A percentile compares a stretch with the other conserved stretches of the same genome.
Evolutionary conservation across 371 early-diverging fungal species (phyloP).

Genomic region (Ordospora pajunii): DNA sequence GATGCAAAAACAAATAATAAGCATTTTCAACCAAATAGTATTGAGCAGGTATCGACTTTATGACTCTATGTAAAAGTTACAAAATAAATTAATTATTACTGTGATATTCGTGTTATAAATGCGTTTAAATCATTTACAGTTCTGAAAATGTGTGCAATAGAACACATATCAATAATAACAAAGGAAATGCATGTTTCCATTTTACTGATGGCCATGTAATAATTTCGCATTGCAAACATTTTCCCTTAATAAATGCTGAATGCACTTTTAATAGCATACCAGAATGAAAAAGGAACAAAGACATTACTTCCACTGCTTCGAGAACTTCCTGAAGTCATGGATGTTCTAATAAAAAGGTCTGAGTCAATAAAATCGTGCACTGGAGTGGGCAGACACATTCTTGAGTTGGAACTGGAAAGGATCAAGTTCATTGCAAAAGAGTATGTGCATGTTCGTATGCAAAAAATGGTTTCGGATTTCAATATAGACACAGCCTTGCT

Average conservation of each 20-base stretch:
- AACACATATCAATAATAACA: too few species aligned
- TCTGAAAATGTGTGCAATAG: too few species aligned
- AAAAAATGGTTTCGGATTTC: conserved; percentile 42
- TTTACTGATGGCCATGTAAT: too few species aligned
- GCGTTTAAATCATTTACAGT: too few species aligned
- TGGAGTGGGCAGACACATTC: conserved; percentile 17
- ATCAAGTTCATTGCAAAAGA: conserved; percentile 49
- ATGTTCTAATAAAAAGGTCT: background rate
- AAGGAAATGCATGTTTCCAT: too few species aligned
- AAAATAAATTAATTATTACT: too few species aligned
- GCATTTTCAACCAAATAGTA: too few species aligned
- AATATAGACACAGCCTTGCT: conserved; percentile 3
- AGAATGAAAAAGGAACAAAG: conserved; percentile 49
- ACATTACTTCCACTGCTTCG: conserved; percentile 40
- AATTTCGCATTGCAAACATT: too few species aligned
- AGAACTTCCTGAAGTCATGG: conserved; percentile 11
- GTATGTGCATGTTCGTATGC: conserved; percentile 37
- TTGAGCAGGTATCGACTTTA: too few species aligned
- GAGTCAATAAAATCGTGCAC: background rate
- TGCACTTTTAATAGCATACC: conserved; percentile 39
- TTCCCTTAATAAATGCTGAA: background rate
- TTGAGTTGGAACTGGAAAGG: conserved; percentile 51
- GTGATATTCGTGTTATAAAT: too few species aligned
- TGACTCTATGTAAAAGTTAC: too few species aligned
- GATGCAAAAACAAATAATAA: too few species aligned